Evolutionary conservation across 2,329 filamentous ascomycete species (phyloP), one percentile per base, ranked within the genome.

Genomic region (Trichophyton rubrum): DNA sequence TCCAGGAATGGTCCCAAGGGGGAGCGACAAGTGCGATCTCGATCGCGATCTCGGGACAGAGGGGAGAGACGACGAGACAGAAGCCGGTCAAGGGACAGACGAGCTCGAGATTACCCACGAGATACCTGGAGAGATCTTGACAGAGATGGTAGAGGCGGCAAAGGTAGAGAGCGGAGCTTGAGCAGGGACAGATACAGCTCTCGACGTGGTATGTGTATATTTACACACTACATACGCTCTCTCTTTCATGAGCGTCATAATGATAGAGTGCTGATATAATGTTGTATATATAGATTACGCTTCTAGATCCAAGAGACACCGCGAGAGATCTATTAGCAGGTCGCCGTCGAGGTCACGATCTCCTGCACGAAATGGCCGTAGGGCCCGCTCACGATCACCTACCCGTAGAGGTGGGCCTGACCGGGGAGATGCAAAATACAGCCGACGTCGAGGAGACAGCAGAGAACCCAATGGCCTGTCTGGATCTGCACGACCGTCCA

Each of bases 51-150:
- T 15, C 49, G n/a, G 22, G 73, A 76, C 55, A 67, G 70, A 24
- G 69, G 68, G 30, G 73, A 75, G 33, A 73, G 72, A 65, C 69
- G 74, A 59, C 68, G 71, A 63, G 74, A 78, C 45, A 69, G 73
- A 60, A 78, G 74, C 66, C 71, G 73, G 65, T 78, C 77, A 41
- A 70, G 72, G 63, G 75, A 77, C 60, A 70, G 72, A 60, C 68
- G 67, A 58, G 59, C 61, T 35, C 67, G 71, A 59, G 69, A 73
- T 62, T 61, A 65, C 43, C 59, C 63, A 61, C 55, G 67, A 69
- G 62, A 72, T 61, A 70, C 69, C 56, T 72, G 75, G 60, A 67
- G 67, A 30, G 68, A 71, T 35, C 70, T 74, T 59, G 73, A 76
- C 30, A 68, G 73, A 53, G 75, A 75, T 40, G 71, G 70, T 56